Percentiles rank a stretch among this genome's conserved stretches.
Evolutionary conservation across 768 basidiomycete species (phyloP).

Genomic region (Leccinum pellstonianum): DNA sequence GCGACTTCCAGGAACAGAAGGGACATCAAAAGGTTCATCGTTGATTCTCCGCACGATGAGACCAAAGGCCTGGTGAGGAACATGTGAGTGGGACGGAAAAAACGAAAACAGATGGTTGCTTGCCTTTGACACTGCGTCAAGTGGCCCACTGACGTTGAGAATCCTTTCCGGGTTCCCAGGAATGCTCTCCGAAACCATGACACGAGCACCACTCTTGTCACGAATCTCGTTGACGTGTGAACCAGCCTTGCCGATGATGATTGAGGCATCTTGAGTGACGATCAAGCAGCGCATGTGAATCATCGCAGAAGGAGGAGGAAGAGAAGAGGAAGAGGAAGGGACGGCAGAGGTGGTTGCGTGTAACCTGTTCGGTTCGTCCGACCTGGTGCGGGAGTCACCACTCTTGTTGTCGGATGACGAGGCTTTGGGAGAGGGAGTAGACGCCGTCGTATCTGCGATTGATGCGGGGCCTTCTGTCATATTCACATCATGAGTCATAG

Average conservation of each 20-base stretch:
- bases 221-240: constrained; percentile 98
- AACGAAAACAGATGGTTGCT: constrained; percentile 20
- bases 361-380: constrained; percentile 38
- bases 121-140: constrained; percentile 99
- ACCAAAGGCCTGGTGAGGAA: constrained; percentile 78
- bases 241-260: constrained; percentile 96
- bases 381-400: constrained; percentile 37
- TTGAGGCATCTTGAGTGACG: constrained; percentile 98
- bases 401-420: constrained; percentile 43
- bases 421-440: constrained; percentile 55
- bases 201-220: constrained; percentile 94
- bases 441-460: constrained; percentile 47
- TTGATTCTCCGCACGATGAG: constrained; percentile 98
- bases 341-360: constrained; percentile 47
- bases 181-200: constrained; percentile 97
- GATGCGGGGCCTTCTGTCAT: constrained; percentile 52
- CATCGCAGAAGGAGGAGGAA: constrained; percentile 66
- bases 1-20: constrained; percentile 95
- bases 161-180: constrained; percentile 99
- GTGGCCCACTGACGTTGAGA: constrained; percentile 90
- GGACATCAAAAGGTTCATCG: constrained; percentile 97
- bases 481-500: constrained; percentile 54
- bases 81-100: not conserved
- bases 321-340: constrained; percentile 47
- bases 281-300: constrained; percentile 99